Conservation (phyloP, 139 green algal genomes). For the Closterium sp. region DNA sequence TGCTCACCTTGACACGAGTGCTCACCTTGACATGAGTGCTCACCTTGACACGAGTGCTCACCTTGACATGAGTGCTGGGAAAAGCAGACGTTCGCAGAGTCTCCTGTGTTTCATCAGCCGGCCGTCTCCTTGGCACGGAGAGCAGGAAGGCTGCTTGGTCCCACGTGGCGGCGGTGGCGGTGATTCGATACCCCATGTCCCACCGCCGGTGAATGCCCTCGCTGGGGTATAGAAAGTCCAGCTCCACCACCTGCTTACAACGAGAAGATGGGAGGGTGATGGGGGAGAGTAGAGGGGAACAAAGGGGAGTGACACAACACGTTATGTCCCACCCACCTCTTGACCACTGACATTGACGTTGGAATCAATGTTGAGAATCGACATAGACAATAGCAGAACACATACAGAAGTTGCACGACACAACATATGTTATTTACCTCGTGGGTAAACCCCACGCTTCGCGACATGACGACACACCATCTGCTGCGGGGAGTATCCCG, state of each 20-base stretch:
- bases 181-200: conserved; percentile 95
- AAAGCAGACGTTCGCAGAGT: conserved; percentile 92
- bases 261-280: not conserved
- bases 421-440: too few relatives aligned
- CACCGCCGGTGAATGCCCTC: conserved; percentile 95
- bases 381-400: too few relatives aligned
- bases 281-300: not conserved
- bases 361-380: not conserved
- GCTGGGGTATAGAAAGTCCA: conserved; percentile 98
- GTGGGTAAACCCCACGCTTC: conserved; percentile 61
- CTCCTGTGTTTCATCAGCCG: conserved; percentile 93
- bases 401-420: too few relatives aligned
- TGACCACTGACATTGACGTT: not conserved
- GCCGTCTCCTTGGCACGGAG: conserved; percentile 74
- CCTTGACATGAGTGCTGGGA: conserved; percentile 90
- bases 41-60: not conserved
- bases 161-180: conserved; percentile 87
- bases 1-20: not conserved
- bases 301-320: conserved; percentile 64
- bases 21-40: not conserved
- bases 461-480: conserved; percentile 97
- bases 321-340: conserved; percentile 75
- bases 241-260: conserved; percentile 80
- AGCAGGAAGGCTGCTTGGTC: conserved; percentile 85
- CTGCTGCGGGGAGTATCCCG: conserved; percentile 64